phyloP scores from a whole-genome alignment of 176 grass and related monocot genomes.

The Carex kokanica region DNA sequence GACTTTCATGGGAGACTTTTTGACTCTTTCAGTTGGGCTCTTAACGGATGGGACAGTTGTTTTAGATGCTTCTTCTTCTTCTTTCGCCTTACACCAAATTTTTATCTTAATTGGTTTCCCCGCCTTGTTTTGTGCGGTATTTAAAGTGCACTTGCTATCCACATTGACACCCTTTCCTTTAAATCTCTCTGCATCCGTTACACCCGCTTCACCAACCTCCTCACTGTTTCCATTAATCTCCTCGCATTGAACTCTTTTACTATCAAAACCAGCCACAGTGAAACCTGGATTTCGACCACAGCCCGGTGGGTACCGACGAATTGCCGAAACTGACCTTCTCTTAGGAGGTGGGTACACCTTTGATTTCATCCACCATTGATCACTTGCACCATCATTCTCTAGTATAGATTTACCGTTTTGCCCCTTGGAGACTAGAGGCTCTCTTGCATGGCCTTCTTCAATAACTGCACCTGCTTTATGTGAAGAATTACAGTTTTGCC shows the following conservation, averaged over 20 bases:
- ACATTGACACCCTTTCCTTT: neutral
- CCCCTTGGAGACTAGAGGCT: neutral
- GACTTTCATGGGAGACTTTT: neutral
- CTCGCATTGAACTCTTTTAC: neutral
- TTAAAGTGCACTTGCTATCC: neutral
- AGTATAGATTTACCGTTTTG: neutral
- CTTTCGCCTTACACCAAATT: neutral
- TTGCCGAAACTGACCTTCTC: neutral
- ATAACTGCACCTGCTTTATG: neutral
- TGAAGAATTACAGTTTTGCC: constrained; percentile 2
- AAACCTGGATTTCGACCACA: constrained; percentile 3
- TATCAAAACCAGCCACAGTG: constrained; percentile 4
- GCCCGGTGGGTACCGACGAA: neutral
- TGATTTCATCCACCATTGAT: neutral
- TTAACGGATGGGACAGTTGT: neutral
- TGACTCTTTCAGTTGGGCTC: neutral
- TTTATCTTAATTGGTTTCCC: constrained; percentile 1
- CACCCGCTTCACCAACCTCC: neutral
- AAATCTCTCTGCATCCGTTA: neutral
- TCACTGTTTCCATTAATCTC: neutral
- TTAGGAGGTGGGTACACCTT: constrained; percentile 18
- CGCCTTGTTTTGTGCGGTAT: neutral
- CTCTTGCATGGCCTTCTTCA: neutral
- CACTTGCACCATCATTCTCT: neutral
- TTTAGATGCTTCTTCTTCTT: neutral